Evolutionary conservation across 371 early-diverging fungal species (phyloP).

Genomic region (Mortierella sp.): DNA sequence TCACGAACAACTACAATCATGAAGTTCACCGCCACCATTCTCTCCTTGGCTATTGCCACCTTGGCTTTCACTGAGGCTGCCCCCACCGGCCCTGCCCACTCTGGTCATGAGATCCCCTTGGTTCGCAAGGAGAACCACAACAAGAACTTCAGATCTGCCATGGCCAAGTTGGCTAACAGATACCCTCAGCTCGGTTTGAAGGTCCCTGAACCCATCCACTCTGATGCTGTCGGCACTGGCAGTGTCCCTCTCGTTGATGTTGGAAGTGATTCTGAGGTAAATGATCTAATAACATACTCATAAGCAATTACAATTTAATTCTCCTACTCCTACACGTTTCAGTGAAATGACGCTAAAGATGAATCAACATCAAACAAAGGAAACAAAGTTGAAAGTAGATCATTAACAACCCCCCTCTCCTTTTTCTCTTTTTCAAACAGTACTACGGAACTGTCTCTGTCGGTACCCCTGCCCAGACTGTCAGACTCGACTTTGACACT

Average conservation of each 20-base stretch:
- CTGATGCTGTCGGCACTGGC: neutral
- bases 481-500: conserved; percentile 12
- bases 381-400: neutral
- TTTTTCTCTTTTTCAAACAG: neutral
- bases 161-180: conserved; percentile 8
- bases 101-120: conserved; percentile 1
- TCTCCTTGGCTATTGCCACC: conserved; percentile 1
- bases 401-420: neutral
- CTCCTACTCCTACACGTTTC: too few species aligned
- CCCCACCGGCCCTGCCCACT: neutral
- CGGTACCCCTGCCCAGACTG: neutral
- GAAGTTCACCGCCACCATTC: conserved; percentile 4
- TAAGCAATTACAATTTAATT: neutral
- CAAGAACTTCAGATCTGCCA: neutral
- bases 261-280: conserved; percentile 3
- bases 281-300: neutral
- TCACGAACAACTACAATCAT: neutral
- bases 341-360: too few species aligned
- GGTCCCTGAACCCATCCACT: neutral
- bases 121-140: conserved; percentile 1
- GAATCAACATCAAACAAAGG: too few species aligned
- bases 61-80: conserved; percentile 8
- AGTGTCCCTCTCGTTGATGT: neutral
- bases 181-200: neutral
- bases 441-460: conserved; percentile 6